Evolutionary conservation across 768 basidiomycete genomes (phyloP), one percentile per base, ranked within the genome.

Genomic region (Hortiboletus flavorubellus): DNA sequence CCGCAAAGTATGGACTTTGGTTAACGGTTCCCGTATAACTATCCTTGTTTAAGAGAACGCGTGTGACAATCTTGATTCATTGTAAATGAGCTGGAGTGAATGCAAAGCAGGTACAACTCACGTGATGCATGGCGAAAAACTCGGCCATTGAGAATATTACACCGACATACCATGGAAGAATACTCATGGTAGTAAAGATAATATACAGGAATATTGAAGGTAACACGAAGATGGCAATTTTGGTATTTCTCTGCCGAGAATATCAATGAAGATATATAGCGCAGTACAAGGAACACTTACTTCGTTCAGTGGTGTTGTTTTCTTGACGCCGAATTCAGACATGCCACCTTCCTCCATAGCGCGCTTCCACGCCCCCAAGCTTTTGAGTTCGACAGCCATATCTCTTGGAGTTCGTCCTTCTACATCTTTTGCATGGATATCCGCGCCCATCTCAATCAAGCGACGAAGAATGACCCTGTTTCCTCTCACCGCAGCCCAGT

Each of bases 401-500:
- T 98, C 97, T 56, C 88, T 78, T 46, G 96, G 85, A 1, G 93
- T 95, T 66, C 97, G 84, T 8, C 91, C 90, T 49, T 87, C 85
- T 10, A 79, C 82, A 62, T 97, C 94, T 64, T 89, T 90, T 8
- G 86, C 85, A 35, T 76, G 78, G 21, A 96, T 73, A 66, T 93
- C 91, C 1, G 86, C 91, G 0, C 93, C 96, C 39, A 88, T 89
- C 64, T 94, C 91, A 18, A 97, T 71, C 15, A 99, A 75, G 46
- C 87, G 80, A 43, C 89, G 80, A 47, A 99, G 96, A 65, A 90
- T 90, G 45, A 86, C 78, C 56, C 87, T 79, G 68, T 94, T 96
- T n/a, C 94, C 97, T 52, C 94, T 82, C 5, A 98, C 96, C 33
- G 95, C 95, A 2, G 93, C 95, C 97, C 97, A 98, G 66, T 99